Evolutionary conservation across 2,329 filamentous ascomycete species (phyloP).

Genomic region (Nemania sp.): DNA sequence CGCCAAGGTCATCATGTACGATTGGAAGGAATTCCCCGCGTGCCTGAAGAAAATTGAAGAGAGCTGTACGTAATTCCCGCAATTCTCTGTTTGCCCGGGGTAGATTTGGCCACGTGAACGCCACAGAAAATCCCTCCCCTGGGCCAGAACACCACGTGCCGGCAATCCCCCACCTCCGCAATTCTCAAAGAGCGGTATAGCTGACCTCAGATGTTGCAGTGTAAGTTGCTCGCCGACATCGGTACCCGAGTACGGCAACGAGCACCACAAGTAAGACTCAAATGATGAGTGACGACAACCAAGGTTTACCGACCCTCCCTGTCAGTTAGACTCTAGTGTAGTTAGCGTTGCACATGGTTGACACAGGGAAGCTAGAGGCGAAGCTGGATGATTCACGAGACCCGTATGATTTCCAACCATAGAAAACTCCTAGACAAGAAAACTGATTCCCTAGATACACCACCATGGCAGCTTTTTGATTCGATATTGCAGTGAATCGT

Average conservation of each 20-base stretch:
- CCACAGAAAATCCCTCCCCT: no score
- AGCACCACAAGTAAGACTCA: constrained; percentile 14
- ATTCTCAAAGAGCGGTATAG: background rate
- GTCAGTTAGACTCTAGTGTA: constrained; percentile 25
- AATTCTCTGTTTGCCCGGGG: background rate
- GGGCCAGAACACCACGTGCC: no score
- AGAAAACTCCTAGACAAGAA: constrained; percentile 22
- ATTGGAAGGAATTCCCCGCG: constrained; percentile 48
- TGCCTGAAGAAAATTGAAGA: constrained; percentile 43
- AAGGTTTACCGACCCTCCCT: constrained; percentile 19
- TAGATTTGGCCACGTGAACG: background rate
- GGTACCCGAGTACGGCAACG: constrained; percentile 5
- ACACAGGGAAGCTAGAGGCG: constrained; percentile 1
- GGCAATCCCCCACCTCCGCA: no score
- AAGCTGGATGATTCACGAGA: constrained; percentile 12
- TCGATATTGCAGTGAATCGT: no score
- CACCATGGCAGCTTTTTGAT: background rate
- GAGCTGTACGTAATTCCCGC: background rate
- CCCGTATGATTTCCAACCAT: constrained; percentile 3
- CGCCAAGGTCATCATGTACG: constrained; percentile 54
- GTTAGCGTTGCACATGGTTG: constrained; percentile 5
- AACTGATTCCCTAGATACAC: constrained; percentile 7
- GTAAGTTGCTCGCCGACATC: constrained; percentile 31
- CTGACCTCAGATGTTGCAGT: constrained; percentile 9
- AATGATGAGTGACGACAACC: constrained; percentile 26